Conservation (phyloP, 345 rosid species). For the Ceriops tagal region DNA sequence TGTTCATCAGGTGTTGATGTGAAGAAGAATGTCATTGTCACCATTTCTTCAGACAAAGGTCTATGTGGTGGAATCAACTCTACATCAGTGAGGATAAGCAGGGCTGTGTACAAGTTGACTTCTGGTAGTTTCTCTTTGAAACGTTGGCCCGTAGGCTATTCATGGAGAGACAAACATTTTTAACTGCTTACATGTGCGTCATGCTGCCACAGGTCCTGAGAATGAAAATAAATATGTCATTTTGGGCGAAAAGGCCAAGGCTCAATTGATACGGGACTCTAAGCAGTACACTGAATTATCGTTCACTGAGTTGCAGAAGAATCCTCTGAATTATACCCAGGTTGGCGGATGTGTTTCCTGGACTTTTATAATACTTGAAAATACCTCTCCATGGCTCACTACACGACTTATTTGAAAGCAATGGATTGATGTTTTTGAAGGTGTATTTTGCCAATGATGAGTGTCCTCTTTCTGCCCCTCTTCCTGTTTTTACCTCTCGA, state of each 20-base stretch:
- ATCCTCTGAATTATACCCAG: constrained; percentile 93
- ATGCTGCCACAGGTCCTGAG: constrained; percentile 61
- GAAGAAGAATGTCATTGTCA: constrained; percentile 89
- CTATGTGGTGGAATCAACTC: constrained; percentile 99
- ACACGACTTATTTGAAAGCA: background rate
- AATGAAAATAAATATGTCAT: constrained; percentile 76
- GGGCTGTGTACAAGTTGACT: constrained; percentile 55
- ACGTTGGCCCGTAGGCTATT: background rate
- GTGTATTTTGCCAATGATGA: no score
- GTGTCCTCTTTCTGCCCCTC: no score
- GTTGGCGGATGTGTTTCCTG: constrained; percentile 30
- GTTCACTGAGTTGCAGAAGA: constrained; percentile 77
- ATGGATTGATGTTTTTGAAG: no score
- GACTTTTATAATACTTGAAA: background rate
- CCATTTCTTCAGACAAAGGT: constrained; percentile 95
- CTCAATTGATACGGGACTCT: constrained; percentile 79
- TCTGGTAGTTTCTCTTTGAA: constrained; percentile 49
- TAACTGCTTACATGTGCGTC: constrained; percentile 12
- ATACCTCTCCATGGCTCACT: background rate
- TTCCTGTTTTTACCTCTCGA: background rate
- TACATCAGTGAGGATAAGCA: constrained; percentile 80
- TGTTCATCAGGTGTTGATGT: no score
- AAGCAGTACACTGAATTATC: constrained; percentile 57
- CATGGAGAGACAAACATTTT: background rate
- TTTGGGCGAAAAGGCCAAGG: constrained; percentile 90